Evolutionary conservation across 768 basidiomycete genomes (phyloP), one percentile per base, ranked within the genome.

Genomic region (Rhodosporidiobolus sp.): DNA sequence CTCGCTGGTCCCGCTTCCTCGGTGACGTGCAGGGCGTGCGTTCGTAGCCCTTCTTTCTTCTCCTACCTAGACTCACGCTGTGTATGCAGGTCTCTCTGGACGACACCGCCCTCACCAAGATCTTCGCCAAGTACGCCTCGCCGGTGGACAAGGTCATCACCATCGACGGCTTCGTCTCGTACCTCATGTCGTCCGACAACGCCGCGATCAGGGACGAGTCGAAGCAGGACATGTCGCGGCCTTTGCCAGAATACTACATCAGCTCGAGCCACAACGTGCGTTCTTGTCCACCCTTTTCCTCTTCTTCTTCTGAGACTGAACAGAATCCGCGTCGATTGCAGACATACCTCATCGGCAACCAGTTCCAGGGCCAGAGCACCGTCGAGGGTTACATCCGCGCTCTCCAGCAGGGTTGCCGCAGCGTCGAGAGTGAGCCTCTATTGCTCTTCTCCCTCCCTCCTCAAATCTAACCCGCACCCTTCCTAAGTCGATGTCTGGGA

Each of bases 321-420:
- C 28, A 32, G 20, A 19, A 14, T 1, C 6, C 24, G 4, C 1
- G 28, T 14, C 22, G 32, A 4, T 34, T 32, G 61, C 63, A 78
- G 76, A 94, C 92, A 0, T 94, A 94, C 78, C 87, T 94, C 16
- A 87, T 91, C 26, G 92, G 92, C 0, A 86, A 90, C 78, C 92
- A 94, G 78, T 70, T 77, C 77, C 77, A 82, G 43, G 95, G 95
- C 9, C 87, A 89, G 43, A 92, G 90, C 72, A 94, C 94, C 0
- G 87, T 92, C 35, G 94, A 96, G 78, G 87, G 95, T 0, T 98
- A 98, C 79, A 93, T 97, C 67, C 85, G 95, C 0, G 94, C 94
- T 1, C 83, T 97, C 52, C 83, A 96, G 53, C 90, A 90, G 61
- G 87, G 91, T 48, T 95, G 94, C 79, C 86, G 94, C n/a, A 92